Base-by-base conservation (phyloP, 371 early-diverging fungal species). In the Zopfochytrium polystomum region DNA sequence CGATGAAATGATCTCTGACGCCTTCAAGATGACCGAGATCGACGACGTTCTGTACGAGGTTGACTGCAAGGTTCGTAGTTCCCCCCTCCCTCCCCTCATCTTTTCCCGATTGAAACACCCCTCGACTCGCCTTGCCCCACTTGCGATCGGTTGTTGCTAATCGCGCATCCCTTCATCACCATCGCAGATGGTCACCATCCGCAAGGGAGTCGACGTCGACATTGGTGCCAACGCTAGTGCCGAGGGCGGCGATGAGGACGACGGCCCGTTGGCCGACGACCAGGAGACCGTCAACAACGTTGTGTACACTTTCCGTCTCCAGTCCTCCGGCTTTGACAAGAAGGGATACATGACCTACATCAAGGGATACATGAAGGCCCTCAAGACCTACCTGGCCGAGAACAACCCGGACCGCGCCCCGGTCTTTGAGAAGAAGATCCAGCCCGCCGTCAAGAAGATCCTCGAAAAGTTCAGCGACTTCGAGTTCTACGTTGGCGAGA, bases 181-280 rank as follows among this genome's bases (percentile, higher is more conserved):
- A 3, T 5, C 32, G 1, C 65, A 65, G 74, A 83, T 87, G 84
- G 77, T 90, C 74, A 76, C 77, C 34, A 57, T 88, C 65, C n/a
- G n/a, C n/a, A 67, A 66, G 20, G 83, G 74, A 27, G 93, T 80
- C 62, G 85, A 91, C 60, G 78, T 93, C 57, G 89, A 95, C 72
- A 92, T 89, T 66, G 94, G 94, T 79, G 95, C 92, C 78, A 93
- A 93, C 83, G 85, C 94, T 57, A 92, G 94, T 45, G 93, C 93
- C 60, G 93, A 92, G 79, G 93, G 81, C 65, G 77, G 49, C 29
- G 79, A 65, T 25, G 86, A 65, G 57, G 85, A 73, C 32, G 93
- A 89, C 60, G 77, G 48, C 25, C 73, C 82, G 51, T n/a, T n/a
- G n/a, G 92, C 92, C 50, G 81, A 80, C 45, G 69, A 70, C 43